These are phyloP conservation scores for Colletotrichum neosansevieriae DNA, from an alignment of 2,329 filamentous ascomycete species.

Conservation along the genomic window DNA sequence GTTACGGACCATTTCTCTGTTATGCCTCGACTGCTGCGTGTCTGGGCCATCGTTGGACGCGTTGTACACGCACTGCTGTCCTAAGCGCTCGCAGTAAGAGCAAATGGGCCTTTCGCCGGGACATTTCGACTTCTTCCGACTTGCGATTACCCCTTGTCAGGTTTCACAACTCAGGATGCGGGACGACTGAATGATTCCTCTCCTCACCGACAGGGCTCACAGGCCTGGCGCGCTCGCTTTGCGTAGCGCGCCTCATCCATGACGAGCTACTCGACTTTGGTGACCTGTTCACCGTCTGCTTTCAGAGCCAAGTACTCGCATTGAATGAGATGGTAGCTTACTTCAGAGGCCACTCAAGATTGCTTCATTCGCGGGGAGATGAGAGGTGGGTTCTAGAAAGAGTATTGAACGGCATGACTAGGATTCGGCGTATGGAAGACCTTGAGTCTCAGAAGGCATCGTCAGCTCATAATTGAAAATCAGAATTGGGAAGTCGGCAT, in stretches of 20 bases:
- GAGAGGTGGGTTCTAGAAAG: too few species aligned
- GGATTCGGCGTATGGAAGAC: too few species aligned
- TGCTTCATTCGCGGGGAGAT: too few species aligned
- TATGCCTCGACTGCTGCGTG: constrained; percentile 6
- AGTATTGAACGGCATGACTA: too few species aligned
- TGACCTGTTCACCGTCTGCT: too few species aligned
- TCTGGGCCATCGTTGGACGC: neutral
- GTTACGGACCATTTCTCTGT: neutral
- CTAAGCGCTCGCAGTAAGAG: constrained; percentile 24
- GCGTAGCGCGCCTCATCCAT: constrained; percentile 35
- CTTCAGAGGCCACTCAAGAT: too few species aligned
- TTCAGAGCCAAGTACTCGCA: too few species aligned
- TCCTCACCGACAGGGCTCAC: constrained; percentile 25
- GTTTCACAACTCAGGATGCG: neutral
- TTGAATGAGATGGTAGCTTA: too few species aligned
- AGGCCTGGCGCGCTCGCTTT: constrained; percentile 31
- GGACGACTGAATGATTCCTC: neutral
- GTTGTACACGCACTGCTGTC: constrained; percentile 25
- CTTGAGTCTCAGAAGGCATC: too few species aligned
- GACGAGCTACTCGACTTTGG: neutral
- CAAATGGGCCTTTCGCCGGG: constrained; percentile 17
- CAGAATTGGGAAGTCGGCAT: too few species aligned
- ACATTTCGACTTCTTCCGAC: constrained; percentile 27
- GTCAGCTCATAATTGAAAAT: too few species aligned
- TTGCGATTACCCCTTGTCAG: neutral